phyloP scores from a whole-genome alignment of 768 basidiomycete genomes.

The Termitomyces bulborhizus region DNA sequence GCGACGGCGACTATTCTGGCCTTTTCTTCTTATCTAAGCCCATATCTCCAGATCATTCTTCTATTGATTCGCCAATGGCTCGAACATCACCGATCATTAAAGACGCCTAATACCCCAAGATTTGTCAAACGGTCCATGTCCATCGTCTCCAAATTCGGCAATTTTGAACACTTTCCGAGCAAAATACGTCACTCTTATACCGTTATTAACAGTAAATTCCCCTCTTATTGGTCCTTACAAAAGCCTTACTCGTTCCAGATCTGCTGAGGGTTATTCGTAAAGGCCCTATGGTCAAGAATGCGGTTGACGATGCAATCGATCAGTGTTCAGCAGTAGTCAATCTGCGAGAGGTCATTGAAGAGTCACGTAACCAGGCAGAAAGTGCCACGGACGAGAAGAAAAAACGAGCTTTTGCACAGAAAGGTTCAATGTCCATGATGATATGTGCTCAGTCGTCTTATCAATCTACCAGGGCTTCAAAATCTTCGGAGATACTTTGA shows the following conservation, averaged over 20 bases:
- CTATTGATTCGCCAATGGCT: slow-evolving; percentile 85
- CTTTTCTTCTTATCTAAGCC: background rate
- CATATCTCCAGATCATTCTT: slow-evolving; percentile 55
- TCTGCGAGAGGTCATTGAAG: slow-evolving; percentile 84
- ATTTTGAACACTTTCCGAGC: slow-evolving; percentile 25
- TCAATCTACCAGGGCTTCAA: slow-evolving; percentile 49
- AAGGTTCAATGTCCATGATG: slow-evolving; percentile 41
- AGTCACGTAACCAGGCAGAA: slow-evolving; percentile 70
- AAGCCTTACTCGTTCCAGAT: slow-evolving; percentile 21
- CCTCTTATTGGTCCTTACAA: background rate
- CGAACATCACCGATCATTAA: slow-evolving; percentile 31
- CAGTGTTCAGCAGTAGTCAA: slow-evolving; percentile 80
- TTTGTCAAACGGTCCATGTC: slow-evolving; percentile 37
- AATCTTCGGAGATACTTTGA: slow-evolving; percentile 83
- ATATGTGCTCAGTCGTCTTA: background rate
- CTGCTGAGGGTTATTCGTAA: slow-evolving; percentile 64
- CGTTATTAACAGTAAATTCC: slow-evolving; percentile 76
- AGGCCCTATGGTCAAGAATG: slow-evolving; percentile 79
- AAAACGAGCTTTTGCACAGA: slow-evolving; percentile 60
- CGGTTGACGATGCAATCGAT: slow-evolving; percentile 85
- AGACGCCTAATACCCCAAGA: slow-evolving; percentile 31
- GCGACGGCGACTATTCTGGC: background rate
- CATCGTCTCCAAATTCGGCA: slow-evolving; percentile 26
- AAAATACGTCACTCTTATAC: slow-evolving; percentile 64
- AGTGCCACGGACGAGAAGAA: slow-evolving; percentile 68